These are phyloP conservation scores for Saccharomycopsis lassenensis DNA, from an alignment of 805 yeast genomes.

Conservation along the genomic window DNA sequence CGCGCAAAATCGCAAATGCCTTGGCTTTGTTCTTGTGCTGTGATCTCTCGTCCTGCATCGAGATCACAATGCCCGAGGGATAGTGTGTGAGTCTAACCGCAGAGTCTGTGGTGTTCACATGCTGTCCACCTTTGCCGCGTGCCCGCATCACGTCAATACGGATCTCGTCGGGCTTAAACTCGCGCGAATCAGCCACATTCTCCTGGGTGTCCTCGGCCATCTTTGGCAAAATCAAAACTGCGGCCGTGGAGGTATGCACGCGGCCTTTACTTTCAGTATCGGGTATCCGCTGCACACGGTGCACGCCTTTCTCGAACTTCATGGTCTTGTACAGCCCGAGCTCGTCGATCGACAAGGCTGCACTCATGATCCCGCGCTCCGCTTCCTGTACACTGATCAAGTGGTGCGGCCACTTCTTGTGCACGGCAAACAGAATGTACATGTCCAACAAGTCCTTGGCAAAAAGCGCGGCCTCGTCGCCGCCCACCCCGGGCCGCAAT, in stretches of 20 bases:
- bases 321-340: constrained; percentile 67
- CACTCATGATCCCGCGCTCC: constrained; percentile 65
- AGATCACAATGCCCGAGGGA: constrained; percentile 82
- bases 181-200: constrained; percentile 48
- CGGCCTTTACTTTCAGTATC: constrained; percentile 90
- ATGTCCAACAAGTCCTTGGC: constrained; percentile 68
- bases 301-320: constrained; percentile 89
- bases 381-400: constrained; percentile 48
- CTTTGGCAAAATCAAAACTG: constrained; percentile 87
- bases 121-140: constrained; percentile 97
- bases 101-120: constrained; percentile 93
- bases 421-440: constrained; percentile 65
- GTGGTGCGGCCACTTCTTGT: constrained; percentile 55
- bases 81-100: constrained; percentile 89
- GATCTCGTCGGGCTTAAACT: constrained; percentile 77
- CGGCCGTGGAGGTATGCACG: constrained; percentile 92
- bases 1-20: constrained; percentile 73
- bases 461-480: constrained; percentile 84
- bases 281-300: constrained; percentile 90
- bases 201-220: constrained; percentile 36
- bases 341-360: constrained; percentile 60
- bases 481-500: constrained; percentile 93
- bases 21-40: constrained; percentile 91
- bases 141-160: constrained; percentile 96
- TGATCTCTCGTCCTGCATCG: constrained; percentile 90